Evolutionary conservation across 805 yeast genomes (phyloP), one percentile per base, ranked within the genome.

Genomic region (Saturnispora kantuleensis): DNA sequence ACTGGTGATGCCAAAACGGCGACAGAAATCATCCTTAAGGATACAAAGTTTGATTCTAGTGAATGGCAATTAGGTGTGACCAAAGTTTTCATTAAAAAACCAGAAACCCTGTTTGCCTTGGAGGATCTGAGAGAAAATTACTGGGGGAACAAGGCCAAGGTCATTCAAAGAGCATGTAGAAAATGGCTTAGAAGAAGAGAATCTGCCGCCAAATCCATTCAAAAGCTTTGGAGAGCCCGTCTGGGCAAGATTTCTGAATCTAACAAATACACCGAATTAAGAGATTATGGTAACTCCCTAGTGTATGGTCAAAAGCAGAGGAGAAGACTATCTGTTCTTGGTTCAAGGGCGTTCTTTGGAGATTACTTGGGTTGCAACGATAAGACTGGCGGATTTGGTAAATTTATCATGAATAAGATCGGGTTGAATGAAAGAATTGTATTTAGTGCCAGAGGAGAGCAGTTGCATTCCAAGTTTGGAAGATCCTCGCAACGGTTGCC

Each of bases 141-240:
- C 61, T 93, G 98, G 97, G 90, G 87, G 58, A 86, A 85, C 55
- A 93, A 93, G 95, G 98, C 98, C 4, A 89, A 95, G 3, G 78
- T 95, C 56, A 90, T 93, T 54, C 99, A 93, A 69, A 77, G 97
- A 52, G 97, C 98, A 3, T 88, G 97, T 85, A 76, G 98, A 68
- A 72, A 85, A 55, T 85, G 82, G 59, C 67, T 80, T 50, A 80
- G 79, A 62, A 74, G 85, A 58, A 81, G 89, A 66, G 83, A 81
- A 46, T 95, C 86, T 56, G 88, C 95, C 18, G 97, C 96, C 1
- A 77, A 75, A 47, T 74, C 71, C 43, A 77, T 87, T 36, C 97
- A 89, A 65, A 74, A 81, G 49, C 79, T 84, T 39, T 86, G 95
- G 83, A 77, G 93, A 62, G 81, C 76, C 48, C 76, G 79, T 57